Conservation (phyloP, 164 flowering plant species). For the Cinnamomum micranthum region DNA sequence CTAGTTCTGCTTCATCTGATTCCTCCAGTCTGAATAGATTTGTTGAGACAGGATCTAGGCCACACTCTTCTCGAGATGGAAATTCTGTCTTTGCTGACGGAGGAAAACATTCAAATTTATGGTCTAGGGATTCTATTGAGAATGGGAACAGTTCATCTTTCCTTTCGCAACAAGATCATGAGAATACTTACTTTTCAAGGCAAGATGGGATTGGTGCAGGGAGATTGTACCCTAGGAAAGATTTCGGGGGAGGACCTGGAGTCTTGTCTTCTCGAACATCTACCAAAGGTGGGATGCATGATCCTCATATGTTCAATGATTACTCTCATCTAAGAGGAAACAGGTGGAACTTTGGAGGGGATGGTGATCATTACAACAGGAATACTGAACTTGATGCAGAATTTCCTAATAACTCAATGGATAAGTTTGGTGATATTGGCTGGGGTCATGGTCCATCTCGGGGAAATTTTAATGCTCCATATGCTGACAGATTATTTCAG, state of each 20-base stretch:
- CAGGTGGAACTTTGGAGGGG: slow-evolving; percentile 56
- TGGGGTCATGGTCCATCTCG: slow-evolving; percentile 61
- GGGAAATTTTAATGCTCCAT: slow-evolving; percentile 35
- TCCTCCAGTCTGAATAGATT: slow-evolving; percentile 47
- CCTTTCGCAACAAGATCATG: slow-evolving; percentile 35
- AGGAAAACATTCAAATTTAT: slow-evolving; percentile 48
- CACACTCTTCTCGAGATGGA: slow-evolving; percentile 40
- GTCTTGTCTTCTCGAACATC: slow-evolving; percentile 38
- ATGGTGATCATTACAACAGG: slow-evolving; percentile 45
- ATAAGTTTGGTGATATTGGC: slow-evolving; percentile 54
- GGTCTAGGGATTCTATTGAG: slow-evolving; percentile 72
- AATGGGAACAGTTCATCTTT: slow-evolving; percentile 43
- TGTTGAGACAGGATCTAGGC: slow-evolving; percentile 47
- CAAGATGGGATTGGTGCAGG: slow-evolving; percentile 48
- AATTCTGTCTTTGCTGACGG: slow-evolving; percentile 43
- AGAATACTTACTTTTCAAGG: slow-evolving; percentile 45
- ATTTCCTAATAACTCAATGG: slow-evolving; percentile 43
- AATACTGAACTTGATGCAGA: slow-evolving; percentile 53
- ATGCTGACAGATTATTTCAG: slow-evolving; percentile 54
- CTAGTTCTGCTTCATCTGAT: slow-evolving; percentile 71
- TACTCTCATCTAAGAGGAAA: slow-evolving; percentile 47
- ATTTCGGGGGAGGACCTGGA: slow-evolving; percentile 46
- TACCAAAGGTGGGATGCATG: slow-evolving; percentile 42
- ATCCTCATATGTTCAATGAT: slow-evolving; percentile 41
- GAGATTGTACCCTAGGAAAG: slow-evolving; percentile 47